Evolutionary conservation across 2,329 filamentous ascomycete genomes (phyloP).

Genomic region (Diplodia seriata): DNA sequence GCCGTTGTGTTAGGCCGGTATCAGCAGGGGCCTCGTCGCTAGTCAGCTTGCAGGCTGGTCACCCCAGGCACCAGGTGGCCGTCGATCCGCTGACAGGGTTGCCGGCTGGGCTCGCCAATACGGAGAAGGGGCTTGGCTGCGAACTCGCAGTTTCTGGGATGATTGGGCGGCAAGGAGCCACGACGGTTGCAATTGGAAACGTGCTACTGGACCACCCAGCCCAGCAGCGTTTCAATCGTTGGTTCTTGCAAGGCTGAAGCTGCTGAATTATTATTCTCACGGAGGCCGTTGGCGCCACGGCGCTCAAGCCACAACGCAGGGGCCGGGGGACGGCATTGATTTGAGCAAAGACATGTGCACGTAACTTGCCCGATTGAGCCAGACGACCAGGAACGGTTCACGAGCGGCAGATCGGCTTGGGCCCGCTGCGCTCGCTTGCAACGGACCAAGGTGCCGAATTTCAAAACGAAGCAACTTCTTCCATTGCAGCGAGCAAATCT

Average conservation of each 20-base stretch:
- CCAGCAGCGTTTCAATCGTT: not conserved
- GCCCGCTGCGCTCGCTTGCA: not conserved
- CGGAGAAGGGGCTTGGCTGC: not conserved
- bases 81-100: conserved; percentile 7
- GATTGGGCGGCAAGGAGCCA: not conserved
- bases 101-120: not conserved
- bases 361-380: not conserved
- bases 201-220: not conserved
- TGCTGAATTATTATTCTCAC: not conserved
- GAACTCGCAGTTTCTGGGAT: not conserved
- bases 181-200: not conserved
- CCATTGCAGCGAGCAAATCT: not conserved
- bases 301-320: not conserved
- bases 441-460: conserved; percentile 1
- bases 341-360: not conserved
- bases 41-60: conserved; percentile 1
- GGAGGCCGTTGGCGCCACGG: not conserved
- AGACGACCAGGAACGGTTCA: not conserved
- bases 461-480: not conserved
- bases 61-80: not conserved
- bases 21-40: conserved; percentile 1
- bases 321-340: not conserved
- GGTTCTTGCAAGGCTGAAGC: not conserved
- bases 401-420: not conserved
- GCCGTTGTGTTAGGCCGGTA: not conserved